Percentiles rank a stretch among this genome's conserved stretches.
These are phyloP conservation scores for Tricholoma matsutake DNA, from an alignment of 768 basidiomycete species.

Conservation along the genomic window DNA sequence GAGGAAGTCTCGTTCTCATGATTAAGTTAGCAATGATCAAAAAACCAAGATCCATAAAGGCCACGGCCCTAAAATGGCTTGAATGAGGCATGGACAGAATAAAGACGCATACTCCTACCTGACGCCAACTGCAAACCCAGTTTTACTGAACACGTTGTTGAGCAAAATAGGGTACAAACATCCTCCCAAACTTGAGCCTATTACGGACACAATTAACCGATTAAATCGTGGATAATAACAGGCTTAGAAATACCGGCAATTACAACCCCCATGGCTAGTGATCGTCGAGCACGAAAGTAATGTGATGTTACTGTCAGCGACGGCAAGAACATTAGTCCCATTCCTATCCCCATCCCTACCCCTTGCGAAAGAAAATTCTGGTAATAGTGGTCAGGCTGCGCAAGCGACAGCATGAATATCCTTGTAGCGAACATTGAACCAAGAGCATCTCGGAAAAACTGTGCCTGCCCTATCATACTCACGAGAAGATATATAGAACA, in stretches of 20 bases:
- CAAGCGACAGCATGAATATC: constrained; percentile 49
- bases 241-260: constrained; percentile 37
- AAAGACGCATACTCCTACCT: constrained; percentile 28
- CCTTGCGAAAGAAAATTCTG: constrained; percentile 56
- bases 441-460: background rate
- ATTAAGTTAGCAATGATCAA: constrained; percentile 41
- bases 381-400: constrained; percentile 45
- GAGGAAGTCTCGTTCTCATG: constrained; percentile 40
- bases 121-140: constrained; percentile 42
- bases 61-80: constrained; percentile 36
- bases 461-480: constrained; percentile 11
- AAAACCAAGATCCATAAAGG: constrained; percentile 42
- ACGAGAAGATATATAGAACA: constrained; percentile 42
- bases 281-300: constrained; percentile 46
- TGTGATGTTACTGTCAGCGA: constrained; percentile 51
- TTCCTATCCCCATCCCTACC: constrained; percentile 52
- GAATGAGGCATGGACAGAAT: constrained; percentile 17
- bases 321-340: constrained; percentile 54
- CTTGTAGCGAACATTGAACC: constrained; percentile 19
- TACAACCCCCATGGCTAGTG: constrained; percentile 54
- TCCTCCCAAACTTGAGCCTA: constrained; percentile 47
- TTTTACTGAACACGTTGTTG: constrained; percentile 40
- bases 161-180: constrained; percentile 52
- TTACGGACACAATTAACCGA: background rate
- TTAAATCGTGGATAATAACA: background rate